These are phyloP conservation scores for Synchytrium microbalum DNA, from an alignment of 371 early-diverging fungal genomes.

Conservation along the genomic window DNA sequence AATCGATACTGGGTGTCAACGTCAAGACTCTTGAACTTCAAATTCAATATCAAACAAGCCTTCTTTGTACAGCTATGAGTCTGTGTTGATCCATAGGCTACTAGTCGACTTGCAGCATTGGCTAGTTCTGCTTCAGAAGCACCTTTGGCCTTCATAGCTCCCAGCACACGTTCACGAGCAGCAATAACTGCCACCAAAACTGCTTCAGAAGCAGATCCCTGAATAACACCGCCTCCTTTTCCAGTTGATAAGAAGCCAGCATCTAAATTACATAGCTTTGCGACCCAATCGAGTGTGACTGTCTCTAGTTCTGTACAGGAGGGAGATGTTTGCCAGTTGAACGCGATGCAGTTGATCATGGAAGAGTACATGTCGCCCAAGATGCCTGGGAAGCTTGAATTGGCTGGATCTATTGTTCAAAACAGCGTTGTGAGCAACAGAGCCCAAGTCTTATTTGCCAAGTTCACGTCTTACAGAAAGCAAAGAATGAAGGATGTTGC, in stretches of 20 bases:
- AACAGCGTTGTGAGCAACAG: constrained; percentile 37
- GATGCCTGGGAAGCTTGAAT: constrained; percentile 41
- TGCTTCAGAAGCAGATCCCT: constrained; percentile 49
- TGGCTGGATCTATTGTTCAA: constrained; percentile 47
- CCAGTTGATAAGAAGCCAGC: constrained; percentile 33
- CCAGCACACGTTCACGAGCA: constrained; percentile 36
- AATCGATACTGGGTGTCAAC: constrained; percentile 24
- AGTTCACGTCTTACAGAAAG: not conserved
- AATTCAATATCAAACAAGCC: constrained; percentile 37
- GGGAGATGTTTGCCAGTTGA: constrained; percentile 46
- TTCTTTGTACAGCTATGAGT: constrained; percentile 48
- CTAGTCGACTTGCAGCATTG: constrained; percentile 21
- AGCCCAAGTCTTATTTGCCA: not conserved
- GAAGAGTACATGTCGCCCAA: constrained; percentile 52
- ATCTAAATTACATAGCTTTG: constrained; percentile 43
- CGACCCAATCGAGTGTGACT: constrained; percentile 53
- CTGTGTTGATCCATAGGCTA: constrained; percentile 46
- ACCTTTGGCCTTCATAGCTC: constrained; percentile 13
- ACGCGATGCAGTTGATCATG: constrained; percentile 39
- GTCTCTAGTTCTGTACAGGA: constrained; percentile 55
- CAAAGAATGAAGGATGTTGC: constrained; percentile 19
- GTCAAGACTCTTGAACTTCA: constrained; percentile 23
- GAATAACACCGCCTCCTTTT: constrained; percentile 57
- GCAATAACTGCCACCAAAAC: constrained; percentile 47
- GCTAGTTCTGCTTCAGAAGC: constrained; percentile 16